These are phyloP conservation scores for Epichloe sylvatica DNA, from an alignment of 2,329 filamentous ascomycete species.

Conservation along the genomic window DNA sequence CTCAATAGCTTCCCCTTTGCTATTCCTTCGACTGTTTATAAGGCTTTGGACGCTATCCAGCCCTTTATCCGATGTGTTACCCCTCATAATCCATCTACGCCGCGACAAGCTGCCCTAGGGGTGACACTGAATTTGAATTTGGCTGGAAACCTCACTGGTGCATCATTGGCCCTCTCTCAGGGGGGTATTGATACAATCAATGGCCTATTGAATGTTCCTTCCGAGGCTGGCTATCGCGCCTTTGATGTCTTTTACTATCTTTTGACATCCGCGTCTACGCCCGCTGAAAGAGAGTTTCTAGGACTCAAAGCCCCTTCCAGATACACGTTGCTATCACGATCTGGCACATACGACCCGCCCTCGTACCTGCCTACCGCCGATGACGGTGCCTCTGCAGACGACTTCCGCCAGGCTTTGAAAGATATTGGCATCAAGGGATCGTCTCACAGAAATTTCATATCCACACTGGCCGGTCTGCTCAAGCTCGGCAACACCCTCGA, in stretches of 20 bases:
- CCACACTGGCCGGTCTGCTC: conserved; percentile 69
- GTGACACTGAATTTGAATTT: conserved; percentile 73
- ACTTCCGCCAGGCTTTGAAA: conserved; percentile 76
- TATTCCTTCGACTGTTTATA: conserved; percentile 61
- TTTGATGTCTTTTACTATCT: conserved; percentile 99
- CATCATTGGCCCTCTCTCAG: conserved; percentile 65
- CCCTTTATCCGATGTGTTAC: conserved; percentile 83
- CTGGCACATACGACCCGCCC: conserved; percentile 73
- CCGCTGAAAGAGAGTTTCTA: conserved; percentile 78
- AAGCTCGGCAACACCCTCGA: conserved; percentile 87
- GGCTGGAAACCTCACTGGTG: conserved; percentile 61
- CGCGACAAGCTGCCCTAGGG: conserved; percentile 66
- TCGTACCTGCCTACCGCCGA: conserved; percentile 85
- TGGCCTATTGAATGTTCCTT: conserved; percentile 68
- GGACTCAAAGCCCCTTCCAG: conserved; percentile 62
- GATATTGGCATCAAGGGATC: conserved; percentile 88
- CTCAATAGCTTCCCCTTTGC: conserved; percentile 61
- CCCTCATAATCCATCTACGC: conserved; percentile 73
- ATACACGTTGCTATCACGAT: conserved; percentile 68
- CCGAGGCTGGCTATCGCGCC: conserved; percentile 69
- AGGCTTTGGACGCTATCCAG: conserved; percentile 64
- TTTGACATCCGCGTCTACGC: conserved; percentile 77
- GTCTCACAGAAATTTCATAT: conserved; percentile 68
- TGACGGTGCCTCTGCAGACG: conserved; percentile 82
- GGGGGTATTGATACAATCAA: conserved; percentile 74